Base-by-base conservation (phyloP, 2,329 filamentous ascomycete genomes). In the Fusarium multiceps region DNA sequence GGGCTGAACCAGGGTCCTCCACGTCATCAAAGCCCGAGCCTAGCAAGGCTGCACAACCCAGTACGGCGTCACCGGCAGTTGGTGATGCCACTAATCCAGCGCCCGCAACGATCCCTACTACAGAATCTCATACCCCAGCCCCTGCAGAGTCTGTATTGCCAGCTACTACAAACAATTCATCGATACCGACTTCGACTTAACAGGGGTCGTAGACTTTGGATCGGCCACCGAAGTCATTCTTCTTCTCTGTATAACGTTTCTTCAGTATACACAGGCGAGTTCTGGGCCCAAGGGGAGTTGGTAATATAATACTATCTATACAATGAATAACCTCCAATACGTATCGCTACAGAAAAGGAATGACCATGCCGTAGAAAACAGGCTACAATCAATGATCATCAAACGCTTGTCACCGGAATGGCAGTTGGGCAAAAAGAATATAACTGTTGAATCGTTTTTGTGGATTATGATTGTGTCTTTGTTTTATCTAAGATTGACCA, bases 401-500 rank as follows among this genome's bases (percentile, higher is more conserved):
- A 48, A 20, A 18, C 32, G 20, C 18, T 23, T 41, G 16, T 48
- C 25, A 20, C 13, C 9, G 6, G 23, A 30, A 30, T n/a, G 21
- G 12, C 11, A 18, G 25, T 20, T 16, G 8, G 13, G 16, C 23
- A n/a, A 41, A 16, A 20, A 13, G n/a, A 9, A 28, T 10, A 18
- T 18, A 25, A 57, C 37, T 47, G 12, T 12, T 21, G 14, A 23
- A 18, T 18, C 50, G 57, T 14, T 53, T 4, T 41, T 48, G 58
- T 25, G 20, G 16, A 40, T 59, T 59, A 20, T 40, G 37, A 47
- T 58, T 42, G 46, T 66, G 49, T 32, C 54, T 71, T 71, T 48
- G 49, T 74, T 63, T 71, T 28, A 56, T 59, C 53, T 72, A 45
- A 59, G 49, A 50, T 68, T 48, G 63, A 23, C 47, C 21, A 49